phyloP scores from a whole-genome alignment of 2,329 filamentous ascomycete species.

The Pseudopyrenochaeta lycopersici region DNA sequence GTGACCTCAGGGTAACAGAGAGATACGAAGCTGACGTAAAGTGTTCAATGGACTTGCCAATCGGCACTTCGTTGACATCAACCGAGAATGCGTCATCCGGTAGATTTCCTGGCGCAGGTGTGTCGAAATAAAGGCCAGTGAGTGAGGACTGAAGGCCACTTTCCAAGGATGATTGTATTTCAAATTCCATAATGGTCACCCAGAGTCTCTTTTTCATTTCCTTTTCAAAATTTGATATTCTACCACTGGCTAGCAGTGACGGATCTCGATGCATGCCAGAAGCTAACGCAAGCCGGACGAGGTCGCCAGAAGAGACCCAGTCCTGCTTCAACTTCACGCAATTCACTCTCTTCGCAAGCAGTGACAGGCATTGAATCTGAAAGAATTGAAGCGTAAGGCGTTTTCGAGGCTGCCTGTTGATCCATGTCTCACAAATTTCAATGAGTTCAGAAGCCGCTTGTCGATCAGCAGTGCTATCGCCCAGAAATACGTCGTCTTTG shows the following conservation, averaged over 20 bases:
- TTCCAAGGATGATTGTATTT: slow-evolving; percentile 65
- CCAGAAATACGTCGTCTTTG: slow-evolving; percentile 49
- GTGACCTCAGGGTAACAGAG: slow-evolving; percentile 27
- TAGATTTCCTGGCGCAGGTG: slow-evolving; percentile 59
- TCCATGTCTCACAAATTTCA: slow-evolving; percentile 53
- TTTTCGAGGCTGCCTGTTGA: slow-evolving; percentile 59
- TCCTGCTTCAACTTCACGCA: slow-evolving; percentile 64
- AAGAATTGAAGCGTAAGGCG: slow-evolving; percentile 60
- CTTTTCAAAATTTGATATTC: slow-evolving; percentile 54
- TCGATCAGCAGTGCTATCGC: slow-evolving; percentile 54
- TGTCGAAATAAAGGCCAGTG: slow-evolving; percentile 58
- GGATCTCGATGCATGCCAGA: slow-evolving; percentile 64
- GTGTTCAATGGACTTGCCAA: slow-evolving; percentile 30
- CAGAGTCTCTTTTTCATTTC: slow-evolving; percentile 66
- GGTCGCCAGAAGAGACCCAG: slow-evolving; percentile 61
- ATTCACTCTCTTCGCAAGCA: slow-evolving; percentile 60
- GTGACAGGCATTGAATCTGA: slow-evolving; percentile 61
- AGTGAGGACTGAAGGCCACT: slow-evolving; percentile 60
- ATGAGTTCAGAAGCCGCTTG: slow-evolving; percentile 52
- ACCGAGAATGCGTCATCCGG: slow-evolving; percentile 58
- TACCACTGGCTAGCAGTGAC: slow-evolving; percentile 41
- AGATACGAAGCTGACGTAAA: slow-evolving; percentile 46
- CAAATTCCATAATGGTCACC: slow-evolving; percentile 65
- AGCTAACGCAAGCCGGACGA: slow-evolving; percentile 62
- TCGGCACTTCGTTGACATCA: slow-evolving; percentile 33